Percentiles rank a stretch among this genome's conserved stretches.
Conservation (phyloP, 257 asterid species). For the Solanum ossicruentum region DNA sequence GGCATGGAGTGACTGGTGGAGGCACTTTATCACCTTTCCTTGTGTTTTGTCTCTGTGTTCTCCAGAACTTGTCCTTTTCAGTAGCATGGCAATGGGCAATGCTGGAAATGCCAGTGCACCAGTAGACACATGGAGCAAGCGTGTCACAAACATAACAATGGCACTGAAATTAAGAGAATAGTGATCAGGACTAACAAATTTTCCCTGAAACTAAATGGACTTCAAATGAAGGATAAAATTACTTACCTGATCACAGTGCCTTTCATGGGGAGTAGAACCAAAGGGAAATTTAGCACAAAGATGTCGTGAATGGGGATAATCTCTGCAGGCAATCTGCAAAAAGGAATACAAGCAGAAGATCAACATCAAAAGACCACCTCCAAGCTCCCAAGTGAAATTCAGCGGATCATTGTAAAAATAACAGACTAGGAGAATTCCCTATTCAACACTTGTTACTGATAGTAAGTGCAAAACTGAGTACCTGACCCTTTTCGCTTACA, state of each 20-base stretch:
- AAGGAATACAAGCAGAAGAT: neutral
- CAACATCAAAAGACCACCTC: neutral
- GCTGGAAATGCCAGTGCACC: conserved; percentile 44
- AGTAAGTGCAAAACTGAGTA: conserved; percentile 9
- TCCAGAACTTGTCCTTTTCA: conserved; percentile 72
- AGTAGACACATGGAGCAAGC: conserved; percentile 70
- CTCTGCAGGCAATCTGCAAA: conserved; percentile 81
- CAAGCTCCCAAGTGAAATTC: neutral
- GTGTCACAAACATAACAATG: conserved; percentile 92
- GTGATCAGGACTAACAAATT: conserved; percentile 5
- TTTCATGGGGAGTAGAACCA: conserved; percentile 49
- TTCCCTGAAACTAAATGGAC: neutral
- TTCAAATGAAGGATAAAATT: conserved; percentile 3
- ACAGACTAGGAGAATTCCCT: neutral
- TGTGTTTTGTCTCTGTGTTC: conserved; percentile 32
- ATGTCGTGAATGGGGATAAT: conserved; percentile 88
- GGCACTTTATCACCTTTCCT: conserved; percentile 20
- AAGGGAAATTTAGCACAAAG: conserved; percentile 61
- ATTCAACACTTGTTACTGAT: neutral
- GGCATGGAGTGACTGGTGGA: conserved; percentile 1
- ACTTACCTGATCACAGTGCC: conserved; percentile 73
- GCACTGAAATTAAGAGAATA: conserved; percentile 48
- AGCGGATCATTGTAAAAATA: neutral
- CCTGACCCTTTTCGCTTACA: conserved; percentile 85
- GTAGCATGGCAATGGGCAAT: conserved; percentile 80